Conservation (phyloP, 495 filamentous ascomycete genomes). For the Talaromyces nanjingensis region DNA sequence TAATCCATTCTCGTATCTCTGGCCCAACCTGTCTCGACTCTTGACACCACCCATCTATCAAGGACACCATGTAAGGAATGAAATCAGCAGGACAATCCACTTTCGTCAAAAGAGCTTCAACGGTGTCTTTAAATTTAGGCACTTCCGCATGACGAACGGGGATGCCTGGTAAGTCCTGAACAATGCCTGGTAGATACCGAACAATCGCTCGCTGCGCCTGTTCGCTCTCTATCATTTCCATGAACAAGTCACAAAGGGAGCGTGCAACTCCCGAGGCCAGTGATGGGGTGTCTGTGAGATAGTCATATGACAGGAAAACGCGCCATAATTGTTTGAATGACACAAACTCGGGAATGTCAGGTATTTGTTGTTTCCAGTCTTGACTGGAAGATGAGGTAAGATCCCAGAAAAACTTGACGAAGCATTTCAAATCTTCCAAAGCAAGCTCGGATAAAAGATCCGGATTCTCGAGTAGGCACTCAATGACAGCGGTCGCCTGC, state of each 20-base stretch:
- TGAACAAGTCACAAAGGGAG: constrained; percentile 29
- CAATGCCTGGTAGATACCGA: neutral
- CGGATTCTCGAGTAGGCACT: neutral
- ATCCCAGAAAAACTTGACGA: neutral
- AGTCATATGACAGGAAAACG: constrained; percentile 38
- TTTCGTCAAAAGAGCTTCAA: neutral
- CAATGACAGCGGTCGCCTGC: neutral
- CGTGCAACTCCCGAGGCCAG: constrained; percentile 18
- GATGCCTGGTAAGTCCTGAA: neutral
- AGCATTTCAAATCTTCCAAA: neutral
- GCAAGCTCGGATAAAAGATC: neutral
- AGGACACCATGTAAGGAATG: neutral
- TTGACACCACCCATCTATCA: neutral
- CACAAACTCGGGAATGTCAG: neutral
- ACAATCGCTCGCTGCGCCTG: neutral
- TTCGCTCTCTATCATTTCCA: constrained; percentile 27
- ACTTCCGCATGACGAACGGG: neutral
- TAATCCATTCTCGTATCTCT: constrained; percentile 11
- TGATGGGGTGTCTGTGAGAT: constrained; percentile 29
- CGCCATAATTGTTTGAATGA: constrained; percentile 35
- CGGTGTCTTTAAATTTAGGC: neutral
- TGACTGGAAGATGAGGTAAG: neutral
- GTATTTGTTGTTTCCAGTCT: neutral
- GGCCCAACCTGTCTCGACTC: neutral
- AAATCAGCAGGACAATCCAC: neutral